Evolutionary conservation across 116 monocot genomes (phyloP).

Genomic region (Cymodocea nodosa): DNA sequence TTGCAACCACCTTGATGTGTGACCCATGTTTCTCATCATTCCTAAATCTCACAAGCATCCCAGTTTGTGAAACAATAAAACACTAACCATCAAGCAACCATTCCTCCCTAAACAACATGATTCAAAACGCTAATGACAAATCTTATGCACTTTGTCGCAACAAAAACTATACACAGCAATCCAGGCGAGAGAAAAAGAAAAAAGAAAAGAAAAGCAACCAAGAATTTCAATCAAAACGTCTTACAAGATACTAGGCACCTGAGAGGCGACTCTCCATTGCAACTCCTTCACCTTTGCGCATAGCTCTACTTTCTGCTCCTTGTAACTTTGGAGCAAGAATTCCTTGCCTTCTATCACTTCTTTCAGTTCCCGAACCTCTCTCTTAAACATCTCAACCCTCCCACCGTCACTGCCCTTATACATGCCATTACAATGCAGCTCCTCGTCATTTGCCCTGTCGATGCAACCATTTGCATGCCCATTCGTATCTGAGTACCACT

Average conservation of each 20-base stretch:
- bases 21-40: too few species aligned
- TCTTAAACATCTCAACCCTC: slow-evolving; percentile 51
- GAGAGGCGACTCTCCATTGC: slow-evolving; percentile 42
- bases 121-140: too few species aligned
- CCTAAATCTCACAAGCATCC: too few species aligned
- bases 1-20: too few species aligned
- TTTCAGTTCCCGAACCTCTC: slow-evolving; percentile 62
- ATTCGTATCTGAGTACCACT: slow-evolving; percentile 23
- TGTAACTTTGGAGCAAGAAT: slow-evolving; percentile 84
- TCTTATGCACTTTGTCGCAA: not conserved
- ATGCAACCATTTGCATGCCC: slow-evolving; percentile 29
- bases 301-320: slow-evolving; percentile 79
- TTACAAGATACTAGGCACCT: slow-evolving; percentile 68
- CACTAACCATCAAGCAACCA: too few species aligned
- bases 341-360: slow-evolving; percentile 90
- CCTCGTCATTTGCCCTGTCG: slow-evolving; percentile 13
- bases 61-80: too few species aligned
- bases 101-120: too few species aligned
- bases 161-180: not conserved
- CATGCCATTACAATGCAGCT: slow-evolving; percentile 15
- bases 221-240: not conserved
- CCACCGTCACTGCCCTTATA: slow-evolving; percentile 28
- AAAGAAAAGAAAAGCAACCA: not conserved
- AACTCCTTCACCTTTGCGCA: slow-evolving; percentile 60
- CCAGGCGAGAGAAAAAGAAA: not conserved